Base-by-base conservation (phyloP, 108 stramenopile species). In the Cyclotella distinguenda region DNA sequence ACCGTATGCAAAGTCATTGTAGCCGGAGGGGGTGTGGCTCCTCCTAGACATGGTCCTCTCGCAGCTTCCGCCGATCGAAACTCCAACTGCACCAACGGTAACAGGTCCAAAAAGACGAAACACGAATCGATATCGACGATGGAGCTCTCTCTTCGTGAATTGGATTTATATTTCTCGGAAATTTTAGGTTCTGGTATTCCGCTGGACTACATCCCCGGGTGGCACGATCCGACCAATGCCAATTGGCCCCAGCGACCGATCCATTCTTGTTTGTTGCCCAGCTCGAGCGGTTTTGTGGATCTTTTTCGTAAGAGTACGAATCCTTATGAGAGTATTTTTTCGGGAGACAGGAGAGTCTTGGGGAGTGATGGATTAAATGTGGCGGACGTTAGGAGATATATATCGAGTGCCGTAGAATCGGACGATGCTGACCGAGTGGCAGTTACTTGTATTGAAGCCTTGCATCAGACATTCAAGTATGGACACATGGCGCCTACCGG, bases 191-290 rank as follows among this genome's bases (percentile, higher is more conserved):
- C 72, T 9, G 86, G 86, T 18, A 76, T 94, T 52, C 87, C 89
- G 0, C 67, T 91, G 13, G 93, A 94, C 64, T 72, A 89, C 42
- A 60, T 94, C 48, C 93, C 93, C 0, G 86, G 87, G 13, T 61
- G 68, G 61, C 59, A 82, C 47, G 93, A 94, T 79, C 93, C 93
- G 11, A 90, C 89, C 58, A 89, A 85, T 59, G 86, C 86, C 70
- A 90, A 88, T 61, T 89, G 89, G 89, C 93, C 93, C 22, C 93
- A 94, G 60, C 74, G 85, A 27, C 87, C 89, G 1, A 49, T 94
- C 13, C 93, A 94, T 74, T 74, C 78, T 7, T 82, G 81, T 61
- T 50, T 94, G 30, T 49, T 94, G 55, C 89, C 79, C n/a, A 43
- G 75, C 3, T 63, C 77, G 19, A 48, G 51, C 36, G 36, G 59